Evolutionary conservation across 2,329 filamentous ascomycete species (phyloP).

Genomic region (Leptosphaerulina australis): DNA sequence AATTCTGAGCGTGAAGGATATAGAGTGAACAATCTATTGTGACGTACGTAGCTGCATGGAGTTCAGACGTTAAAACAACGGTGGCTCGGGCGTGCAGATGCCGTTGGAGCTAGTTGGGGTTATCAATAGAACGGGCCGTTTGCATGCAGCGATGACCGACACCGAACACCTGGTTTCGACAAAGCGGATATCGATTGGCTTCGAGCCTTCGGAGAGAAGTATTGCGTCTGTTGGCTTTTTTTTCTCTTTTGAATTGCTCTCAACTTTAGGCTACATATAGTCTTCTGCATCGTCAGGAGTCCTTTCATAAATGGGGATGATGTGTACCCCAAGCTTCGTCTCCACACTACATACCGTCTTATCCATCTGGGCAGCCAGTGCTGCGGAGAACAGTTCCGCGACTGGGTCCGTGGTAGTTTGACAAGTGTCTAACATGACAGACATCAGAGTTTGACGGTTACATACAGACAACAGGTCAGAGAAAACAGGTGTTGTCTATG

Average conservation of each 20-base stretch:
- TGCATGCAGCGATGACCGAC: constrained; percentile 18
- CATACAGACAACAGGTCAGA: not conserved
- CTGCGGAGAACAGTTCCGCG: constrained; percentile 1
- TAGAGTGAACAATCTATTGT: constrained; percentile 8
- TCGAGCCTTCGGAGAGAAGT: no score
- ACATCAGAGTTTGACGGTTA: not conserved
- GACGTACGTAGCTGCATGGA: constrained; percentile 14
- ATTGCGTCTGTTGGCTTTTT: no score
- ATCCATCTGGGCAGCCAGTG: constrained; percentile 12
- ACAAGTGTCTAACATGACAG: not conserved
- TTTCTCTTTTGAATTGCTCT: not conserved
- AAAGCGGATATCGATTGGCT: not conserved
- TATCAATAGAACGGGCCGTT: constrained; percentile 17
- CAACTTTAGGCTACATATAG: not conserved
- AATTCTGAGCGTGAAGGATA: not conserved
- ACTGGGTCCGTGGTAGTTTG: not conserved
- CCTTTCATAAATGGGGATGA: constrained; percentile 1
- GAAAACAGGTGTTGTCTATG: not conserved
- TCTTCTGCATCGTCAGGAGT: no score
- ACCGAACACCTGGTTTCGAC: constrained; percentile 17
- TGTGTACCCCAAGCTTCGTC: constrained; percentile 4
- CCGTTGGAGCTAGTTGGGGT: constrained; percentile 12
- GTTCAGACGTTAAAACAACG: not conserved
- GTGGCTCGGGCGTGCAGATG: constrained; percentile 15
- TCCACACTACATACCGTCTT: constrained; percentile 15